A percentile compares a stretch with the other conserved stretches of the same genome.
Evolutionary conservation across 208 protist genomes (phyloP).

Genomic region (Vickermania spadyakhi): DNA sequence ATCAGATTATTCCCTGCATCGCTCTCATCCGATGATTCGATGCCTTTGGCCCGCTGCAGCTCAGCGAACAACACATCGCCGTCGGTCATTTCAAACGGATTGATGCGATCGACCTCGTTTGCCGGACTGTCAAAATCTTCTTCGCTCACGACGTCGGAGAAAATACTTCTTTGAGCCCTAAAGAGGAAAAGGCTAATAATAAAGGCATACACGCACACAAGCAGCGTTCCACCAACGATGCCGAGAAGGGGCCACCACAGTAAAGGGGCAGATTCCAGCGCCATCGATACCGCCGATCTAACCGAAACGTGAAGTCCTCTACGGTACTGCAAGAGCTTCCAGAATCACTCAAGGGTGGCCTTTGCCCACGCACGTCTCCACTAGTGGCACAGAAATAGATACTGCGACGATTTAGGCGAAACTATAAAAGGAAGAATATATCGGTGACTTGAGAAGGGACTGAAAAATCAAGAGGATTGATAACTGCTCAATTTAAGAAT

Average conservation of each 20-base stretch:
- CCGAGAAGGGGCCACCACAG: not conserved
- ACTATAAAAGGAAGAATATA: too few species aligned
- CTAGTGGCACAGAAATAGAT: too few species aligned
- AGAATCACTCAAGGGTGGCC: too few species aligned
- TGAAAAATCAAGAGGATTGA: too few species aligned
- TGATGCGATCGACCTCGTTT: not conserved
- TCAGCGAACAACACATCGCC: not conserved
- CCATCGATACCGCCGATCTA: too few species aligned
- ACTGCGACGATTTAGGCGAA: too few species aligned
- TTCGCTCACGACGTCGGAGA: not conserved
- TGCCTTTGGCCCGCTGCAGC: not conserved
- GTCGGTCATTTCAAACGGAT: not conserved
- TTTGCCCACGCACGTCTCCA: too few species aligned
- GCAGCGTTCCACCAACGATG: not conserved
- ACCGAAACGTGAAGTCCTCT: too few species aligned
- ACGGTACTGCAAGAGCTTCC: too few species aligned
- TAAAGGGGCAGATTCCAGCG: not conserved
- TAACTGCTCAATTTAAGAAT: too few species aligned
- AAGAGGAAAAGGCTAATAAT: not conserved
- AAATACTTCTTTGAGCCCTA: not conserved
- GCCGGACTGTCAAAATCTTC: not conserved
- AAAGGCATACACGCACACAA: not conserved
- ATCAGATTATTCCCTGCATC: not conserved
- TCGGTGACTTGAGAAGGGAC: too few species aligned
- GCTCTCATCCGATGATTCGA: not conserved